Evolutionary conservation across 2,329 filamentous ascomycete species (phyloP), one percentile per base, ranked within the genome.

Genomic region (Sporothrix brunneoviolacea): DNA sequence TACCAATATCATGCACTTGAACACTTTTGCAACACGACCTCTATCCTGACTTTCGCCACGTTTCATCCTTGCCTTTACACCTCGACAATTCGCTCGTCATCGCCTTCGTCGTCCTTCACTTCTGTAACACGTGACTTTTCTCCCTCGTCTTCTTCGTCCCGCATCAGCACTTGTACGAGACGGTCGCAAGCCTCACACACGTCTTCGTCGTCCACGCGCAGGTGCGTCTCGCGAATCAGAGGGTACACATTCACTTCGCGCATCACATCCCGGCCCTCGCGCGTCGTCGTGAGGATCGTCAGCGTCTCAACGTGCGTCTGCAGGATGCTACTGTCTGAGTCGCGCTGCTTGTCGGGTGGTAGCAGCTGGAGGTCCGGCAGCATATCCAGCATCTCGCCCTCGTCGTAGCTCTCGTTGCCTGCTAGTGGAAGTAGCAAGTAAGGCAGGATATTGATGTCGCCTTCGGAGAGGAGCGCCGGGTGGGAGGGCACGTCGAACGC

Each of bases 241-340:
- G 91, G 88, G 65, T 98, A 98, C 1, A 95, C 87, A 60, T 89
- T 88, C 40, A 91, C 74, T 16, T 76, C 71, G 16, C 90, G 77
- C 75, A 97, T 73, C 49, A 79, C 70, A 7, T 94, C 86, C 53
- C 91, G 78, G 2, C 85, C 88, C 58, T 83, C 74, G 7, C 80
- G 75, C 8, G 88, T 91, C 6, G 86, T 91, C 0, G 88, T 91
- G 52, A 98, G 68, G 16, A 98, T 70, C 51, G 91, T 77, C 49
- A 98, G 66, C 1, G 90, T 95, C 70, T 98, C 93, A 18, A 98
- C 69, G 65, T 97, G 91, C 3, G 88, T 93, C 63, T 86, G 80
- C 48, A 96, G 75, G 56, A 95, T 93, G 41, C 80, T 78, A 15
- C 70, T 66, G 60, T 96, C 88, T 4, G 76, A 67, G 57, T 98